Evolutionary conservation across 2,329 filamentous ascomycete genomes (phyloP), one percentile per base, ranked within the genome.

Genomic region (Decorospora gaudefroyi): DNA sequence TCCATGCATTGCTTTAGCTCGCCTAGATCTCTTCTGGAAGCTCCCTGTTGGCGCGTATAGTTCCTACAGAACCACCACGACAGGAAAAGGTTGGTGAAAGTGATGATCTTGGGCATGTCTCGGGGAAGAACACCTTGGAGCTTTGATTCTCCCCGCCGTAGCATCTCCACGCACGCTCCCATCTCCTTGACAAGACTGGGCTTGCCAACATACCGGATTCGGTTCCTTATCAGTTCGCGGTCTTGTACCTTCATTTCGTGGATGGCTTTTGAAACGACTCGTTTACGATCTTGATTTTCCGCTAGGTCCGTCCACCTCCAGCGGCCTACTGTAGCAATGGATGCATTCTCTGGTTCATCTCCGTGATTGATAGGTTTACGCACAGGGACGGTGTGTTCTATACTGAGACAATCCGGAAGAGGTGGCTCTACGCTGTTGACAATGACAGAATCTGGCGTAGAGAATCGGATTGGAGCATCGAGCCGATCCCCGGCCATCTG

Each of bases 251-350:
- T 37, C 46, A 73, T 59, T 8, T 70, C 62, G 6, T 54, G 45
- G 1, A 79, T 55, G 2, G 72, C 49, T 37, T 76, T 74, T 34
- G 76, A 71, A 15, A 79, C 50, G 1, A 77, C 57, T 4, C 74
- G 68, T 26, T 72, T 70, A 8, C 75, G 64, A 48, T 80, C 75
- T 6, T 49, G 29, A 2, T 64, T 59, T 6, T 67, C 61, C 25
- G 70, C 55, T 3, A 80, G 59, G 1, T 66, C 41, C 3, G 50
- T 39, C 64, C 68, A 75, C 4, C 47, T 41, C 62, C 73, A 70
- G n/a, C 47, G 39, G 8, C 50, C 46, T 11, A 67, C 53, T 9
- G 59, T 55, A 2, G 40, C 22, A 4, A 66, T 56, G 0, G 64
- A 68, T 1, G 64, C 57, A n/a, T 49, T 31, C n/a, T 64, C 58